Percentiles rank a stretch among this genome's conserved stretches.
Evolutionary conservation across 768 basidiomycete species (phyloP).

Genomic region (Leccinum rimulosum): DNA sequence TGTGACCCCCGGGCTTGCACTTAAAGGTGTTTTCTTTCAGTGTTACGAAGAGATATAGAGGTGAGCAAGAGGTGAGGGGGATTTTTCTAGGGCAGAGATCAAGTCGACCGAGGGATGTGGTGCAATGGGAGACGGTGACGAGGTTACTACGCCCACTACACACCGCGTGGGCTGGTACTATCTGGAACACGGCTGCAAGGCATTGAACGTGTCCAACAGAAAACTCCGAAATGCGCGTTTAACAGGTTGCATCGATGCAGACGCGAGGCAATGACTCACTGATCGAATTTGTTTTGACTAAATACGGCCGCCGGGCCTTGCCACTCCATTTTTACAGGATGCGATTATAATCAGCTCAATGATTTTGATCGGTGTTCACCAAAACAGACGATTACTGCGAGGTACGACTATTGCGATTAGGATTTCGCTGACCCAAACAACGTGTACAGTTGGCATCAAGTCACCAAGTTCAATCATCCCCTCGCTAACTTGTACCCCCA

Average conservation of each 20-base stretch:
- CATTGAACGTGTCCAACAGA: not conserved
- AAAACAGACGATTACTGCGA: not conserved
- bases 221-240: not conserved
- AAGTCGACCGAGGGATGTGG: not conserved
- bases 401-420: not conserved
- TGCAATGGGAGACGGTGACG: too few relatives aligned
- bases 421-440: not conserved
- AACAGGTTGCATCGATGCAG: not conserved
- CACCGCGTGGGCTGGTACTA: not conserved
- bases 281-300: too few relatives aligned
- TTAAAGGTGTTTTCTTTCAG: not conserved
- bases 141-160: not conserved
- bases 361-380: not conserved
- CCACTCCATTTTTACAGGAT: too few relatives aligned
- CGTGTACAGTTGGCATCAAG: not conserved
- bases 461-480: too few relatives aligned
- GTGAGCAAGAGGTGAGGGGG: too few relatives aligned
- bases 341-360: too few relatives aligned
- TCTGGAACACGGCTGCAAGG: not conserved
- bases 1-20: not conserved
- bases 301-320: too few relatives aligned
- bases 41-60: not conserved
- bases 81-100: not conserved
- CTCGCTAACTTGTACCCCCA: not conserved
- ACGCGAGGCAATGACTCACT: not conserved